phyloP scores from a whole-genome alignment of 768 basidiomycete genomes.

The Inosperma sp. region DNA sequence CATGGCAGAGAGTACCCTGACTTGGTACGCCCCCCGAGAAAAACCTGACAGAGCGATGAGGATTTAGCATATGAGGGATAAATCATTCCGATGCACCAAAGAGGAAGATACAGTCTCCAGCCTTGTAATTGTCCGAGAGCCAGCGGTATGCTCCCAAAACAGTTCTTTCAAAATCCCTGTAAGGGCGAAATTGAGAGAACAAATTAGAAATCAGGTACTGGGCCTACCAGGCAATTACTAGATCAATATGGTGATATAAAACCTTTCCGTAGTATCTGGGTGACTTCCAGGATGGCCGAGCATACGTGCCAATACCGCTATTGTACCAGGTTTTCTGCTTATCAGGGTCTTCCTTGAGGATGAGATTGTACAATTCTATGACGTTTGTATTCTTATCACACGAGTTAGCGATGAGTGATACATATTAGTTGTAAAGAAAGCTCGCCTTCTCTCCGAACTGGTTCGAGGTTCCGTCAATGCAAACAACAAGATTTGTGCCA shows the following conservation, averaged over 20 bases:
- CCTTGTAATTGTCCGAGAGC: slow-evolving; percentile 24
- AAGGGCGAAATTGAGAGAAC: not conserved
- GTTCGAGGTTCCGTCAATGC: slow-evolving; percentile 38
- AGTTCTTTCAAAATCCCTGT: slow-evolving; percentile 25
- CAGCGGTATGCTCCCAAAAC: slow-evolving; percentile 24
- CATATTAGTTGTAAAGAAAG: not conserved
- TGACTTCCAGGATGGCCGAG: slow-evolving; percentile 19
- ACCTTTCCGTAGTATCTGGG: slow-evolving; percentile 18
- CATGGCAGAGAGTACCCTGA: slow-evolving; percentile 41
- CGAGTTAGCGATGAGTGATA: not conserved
- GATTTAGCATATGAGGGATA: not conserved
- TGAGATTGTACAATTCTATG: slow-evolving; percentile 25
- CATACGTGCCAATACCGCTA: slow-evolving; percentile 33
- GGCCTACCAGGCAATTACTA: slow-evolving; percentile 32
- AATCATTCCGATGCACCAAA: slow-evolving; percentile 17
- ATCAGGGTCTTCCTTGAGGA: slow-evolving; percentile 15
- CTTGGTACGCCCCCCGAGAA: slow-evolving; percentile 46
- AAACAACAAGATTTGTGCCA: slow-evolving; percentile 27
- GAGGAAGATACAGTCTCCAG: slow-evolving; percentile 24
- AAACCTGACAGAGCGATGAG: slow-evolving; percentile 30
- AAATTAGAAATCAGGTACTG: not conserved
- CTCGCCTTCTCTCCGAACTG: slow-evolving; percentile 30
- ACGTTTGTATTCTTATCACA: slow-evolving; percentile 31
- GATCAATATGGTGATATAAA: slow-evolving; percentile 15
- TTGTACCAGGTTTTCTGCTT: slow-evolving; percentile 29